Base-by-base conservation (phyloP, 2,329 filamentous ascomycete species). In the Polytolypa hystricis region DNA sequence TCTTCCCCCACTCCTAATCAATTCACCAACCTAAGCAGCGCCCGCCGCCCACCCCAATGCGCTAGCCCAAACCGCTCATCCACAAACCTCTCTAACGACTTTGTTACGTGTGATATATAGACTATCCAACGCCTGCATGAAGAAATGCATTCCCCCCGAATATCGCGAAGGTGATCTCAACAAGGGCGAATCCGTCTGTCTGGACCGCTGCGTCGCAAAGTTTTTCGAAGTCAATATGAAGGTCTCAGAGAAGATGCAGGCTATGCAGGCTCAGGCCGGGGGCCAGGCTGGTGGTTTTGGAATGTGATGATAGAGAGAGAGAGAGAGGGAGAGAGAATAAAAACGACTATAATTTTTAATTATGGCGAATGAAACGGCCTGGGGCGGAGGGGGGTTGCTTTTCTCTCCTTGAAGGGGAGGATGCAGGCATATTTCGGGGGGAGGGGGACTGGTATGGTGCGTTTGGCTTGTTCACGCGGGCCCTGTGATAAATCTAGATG, bases 201-300 rank as follows among this genome's bases (percentile, higher is more conserved):
- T 98, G 51, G 91, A 98, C 69, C 84, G 91, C 56, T 98, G 93
- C 67, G 84, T 93, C 40, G 75, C 83, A 57, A 98, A 98, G 71
- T 98, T 96, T 71, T 95, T 98, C 67, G 89, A 96, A 53, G 87
- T 94, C 55, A 93, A 94, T 63, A 79, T 94, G 71, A 96, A 95
- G 71, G 84, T 96, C 42, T 89, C 83, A 54, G 87, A 96, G 67
- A 84, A 93, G 67, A 86, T 96, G 78, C 86, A 94, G 66, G 84
- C 93, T 67, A 84, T 96, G 77, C 86, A 95, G 67, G 77, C 80
- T 47, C 83, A 93, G 64, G 84, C 83, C 33, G 74, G 77, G 54
- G 71, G 74, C 44, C 74, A 74, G 54, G 74, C 77, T 42, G 72
- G 66, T 27, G 70, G 66, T 29, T 61, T 66, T 43, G 71, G 70